These are phyloP conservation scores for Hypoxylon sp. DNA, from an alignment of 2,329 filamentous ascomycete species.

Conservation along the genomic window DNA sequence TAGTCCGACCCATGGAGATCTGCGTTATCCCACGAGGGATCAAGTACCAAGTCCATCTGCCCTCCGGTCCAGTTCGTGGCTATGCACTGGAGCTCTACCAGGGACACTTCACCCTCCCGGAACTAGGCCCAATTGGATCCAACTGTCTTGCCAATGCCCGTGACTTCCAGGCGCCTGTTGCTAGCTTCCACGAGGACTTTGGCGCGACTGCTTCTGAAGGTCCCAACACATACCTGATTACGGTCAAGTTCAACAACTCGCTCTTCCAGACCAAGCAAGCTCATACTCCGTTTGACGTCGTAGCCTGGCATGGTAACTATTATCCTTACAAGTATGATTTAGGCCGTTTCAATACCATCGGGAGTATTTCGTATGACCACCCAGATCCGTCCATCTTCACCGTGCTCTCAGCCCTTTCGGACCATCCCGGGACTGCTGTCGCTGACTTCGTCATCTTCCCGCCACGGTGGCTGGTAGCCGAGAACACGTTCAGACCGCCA, in stretches of 20 bases:
- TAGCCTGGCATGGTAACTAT: constrained; percentile 80
- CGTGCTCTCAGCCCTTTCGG: constrained; percentile 68
- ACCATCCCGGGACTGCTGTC: constrained; percentile 65
- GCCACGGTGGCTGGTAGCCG: constrained; percentile 71
- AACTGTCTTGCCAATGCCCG: constrained; percentile 73
- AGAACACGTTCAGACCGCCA: constrained; percentile 72
- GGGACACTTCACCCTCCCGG: constrained; percentile 72
- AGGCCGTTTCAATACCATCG: constrained; percentile 75
- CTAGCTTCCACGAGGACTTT: constrained; percentile 69
- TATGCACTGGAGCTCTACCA: constrained; percentile 76
- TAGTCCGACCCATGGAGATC: constrained; percentile 76
- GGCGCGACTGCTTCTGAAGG: constrained; percentile 52
- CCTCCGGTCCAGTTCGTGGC: constrained; percentile 62
- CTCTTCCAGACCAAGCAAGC: constrained; percentile 72
- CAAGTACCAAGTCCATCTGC: constrained; percentile 72
- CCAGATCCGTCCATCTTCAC: constrained; percentile 78
- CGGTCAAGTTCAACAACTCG: constrained; percentile 71
- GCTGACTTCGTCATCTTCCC: constrained; percentile 75
- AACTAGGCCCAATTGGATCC: constrained; percentile 73
- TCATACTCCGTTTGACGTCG: constrained; percentile 77
- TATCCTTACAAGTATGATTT: constrained; percentile 80
- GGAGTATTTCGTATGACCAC: constrained; percentile 75
- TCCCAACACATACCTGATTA: constrained; percentile 59
- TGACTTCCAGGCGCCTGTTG: constrained; percentile 75
- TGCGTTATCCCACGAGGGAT: constrained; percentile 75